Percentiles rank a stretch among this genome's conserved stretches.
Evolutionary conservation across 1,284 basidiomycete species (phyloP).

Genomic region (Leccinum colubrinum): DNA sequence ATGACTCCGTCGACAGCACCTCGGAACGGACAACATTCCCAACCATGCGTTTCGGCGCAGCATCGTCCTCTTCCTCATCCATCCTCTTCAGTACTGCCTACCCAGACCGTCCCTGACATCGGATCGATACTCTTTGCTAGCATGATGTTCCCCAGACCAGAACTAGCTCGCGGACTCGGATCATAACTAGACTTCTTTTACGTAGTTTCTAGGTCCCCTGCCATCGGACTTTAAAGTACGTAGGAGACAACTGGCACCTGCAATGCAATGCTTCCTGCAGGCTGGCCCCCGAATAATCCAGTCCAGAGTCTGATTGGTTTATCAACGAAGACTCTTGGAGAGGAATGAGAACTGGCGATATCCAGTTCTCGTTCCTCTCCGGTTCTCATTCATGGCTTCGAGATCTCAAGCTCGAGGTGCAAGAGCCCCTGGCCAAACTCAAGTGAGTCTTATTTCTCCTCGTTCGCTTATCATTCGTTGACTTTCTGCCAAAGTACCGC

Average conservation of each 20-base stretch:
- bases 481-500: neutral
- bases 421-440: neutral
- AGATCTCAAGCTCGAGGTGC: neutral
- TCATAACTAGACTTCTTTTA: too few relatives aligned
- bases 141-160: constrained; percentile 20
- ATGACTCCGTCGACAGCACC: constrained; percentile 21
- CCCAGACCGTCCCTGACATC: constrained; percentile 2
- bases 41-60: constrained; percentile 10
- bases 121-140: constrained; percentile 11
- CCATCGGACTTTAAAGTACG: too few relatives aligned
- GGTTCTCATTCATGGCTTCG: neutral
- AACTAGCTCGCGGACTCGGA: constrained; percentile 4
- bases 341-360: neutral
- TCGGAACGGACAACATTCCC: constrained; percentile 19
- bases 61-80: constrained; percentile 16
- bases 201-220: too few relatives aligned
- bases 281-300: too few relatives aligned
- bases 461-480: neutral
- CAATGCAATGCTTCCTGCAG: too few relatives aligned
- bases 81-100: constrained; percentile 7
- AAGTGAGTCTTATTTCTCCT: neutral
- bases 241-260: too few relatives aligned
- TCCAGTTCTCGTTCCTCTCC: neutral
- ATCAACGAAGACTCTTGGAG: neutral
- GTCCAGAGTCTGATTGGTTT: neutral